Conservation (phyloP, 192 early-diverging fungal species). For the Mortierella claussenii region DNA sequence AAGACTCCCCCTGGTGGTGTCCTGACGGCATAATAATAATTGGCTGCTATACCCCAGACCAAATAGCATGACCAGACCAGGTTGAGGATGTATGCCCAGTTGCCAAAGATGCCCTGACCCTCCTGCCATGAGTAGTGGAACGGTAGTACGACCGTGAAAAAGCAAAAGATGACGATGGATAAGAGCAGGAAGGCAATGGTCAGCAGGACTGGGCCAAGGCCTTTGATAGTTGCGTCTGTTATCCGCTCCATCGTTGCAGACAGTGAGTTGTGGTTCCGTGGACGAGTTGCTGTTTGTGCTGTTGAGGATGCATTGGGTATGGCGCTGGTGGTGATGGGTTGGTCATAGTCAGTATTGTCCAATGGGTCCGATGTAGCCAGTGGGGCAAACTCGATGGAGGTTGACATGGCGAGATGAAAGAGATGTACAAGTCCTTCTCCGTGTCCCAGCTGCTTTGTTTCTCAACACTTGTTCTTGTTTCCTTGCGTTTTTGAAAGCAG, state of each 20-base stretch:
- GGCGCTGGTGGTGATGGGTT: slow-evolving; percentile 14
- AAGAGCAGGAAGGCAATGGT: slow-evolving; percentile 58
- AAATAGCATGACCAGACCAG: slow-evolving; percentile 57
- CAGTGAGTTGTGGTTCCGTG: slow-evolving; percentile 4
- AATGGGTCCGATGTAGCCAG: slow-evolving; percentile 44
- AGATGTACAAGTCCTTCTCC: too few species aligned
- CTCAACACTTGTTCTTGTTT: too few species aligned
- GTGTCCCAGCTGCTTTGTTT: too few species aligned
- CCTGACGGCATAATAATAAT: slow-evolving; percentile 67
- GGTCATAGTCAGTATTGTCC: slow-evolving; percentile 18
- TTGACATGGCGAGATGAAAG: too few species aligned
- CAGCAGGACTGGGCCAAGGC: slow-evolving; percentile 64
- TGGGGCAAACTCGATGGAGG: slow-evolving; percentile 37
- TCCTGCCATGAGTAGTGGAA: slow-evolving; percentile 58
- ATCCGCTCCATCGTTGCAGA: slow-evolving; percentile 18
- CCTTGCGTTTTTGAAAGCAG: too few species aligned
- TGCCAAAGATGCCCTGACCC: slow-evolving; percentile 50
- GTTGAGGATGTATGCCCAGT: slow-evolving; percentile 38
- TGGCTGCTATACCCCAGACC: slow-evolving; percentile 62
- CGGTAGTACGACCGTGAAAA: slow-evolving; percentile 60
- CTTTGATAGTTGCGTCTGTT: slow-evolving; percentile 52
- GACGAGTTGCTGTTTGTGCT: background rate
- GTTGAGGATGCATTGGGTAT: background rate
- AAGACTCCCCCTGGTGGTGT: slow-evolving; percentile 62
- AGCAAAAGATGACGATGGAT: slow-evolving; percentile 54